Base-by-base conservation (phyloP, 441 rosid species). In the Gossypium gossypioides region DNA sequence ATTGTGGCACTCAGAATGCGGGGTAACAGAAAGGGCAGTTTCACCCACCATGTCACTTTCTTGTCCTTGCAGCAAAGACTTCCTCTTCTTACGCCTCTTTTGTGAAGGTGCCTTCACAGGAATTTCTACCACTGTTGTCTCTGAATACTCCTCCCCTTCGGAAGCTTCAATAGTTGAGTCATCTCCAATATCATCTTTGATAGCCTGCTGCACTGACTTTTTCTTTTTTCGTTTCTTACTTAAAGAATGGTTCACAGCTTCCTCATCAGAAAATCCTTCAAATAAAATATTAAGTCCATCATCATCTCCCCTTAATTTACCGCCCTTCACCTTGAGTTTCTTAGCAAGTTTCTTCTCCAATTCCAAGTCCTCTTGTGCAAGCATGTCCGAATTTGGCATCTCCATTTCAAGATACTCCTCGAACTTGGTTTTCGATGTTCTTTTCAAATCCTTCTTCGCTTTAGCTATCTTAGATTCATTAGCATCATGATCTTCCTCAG, bases 301-400 rank as follows among this genome's bases (percentile, higher is more conserved):
- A 77, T 90, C 90, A 69, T 70, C 62, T 13, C 88, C 92, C 77
- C 87, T 78, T 78, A 91, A 73, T 73, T 85, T 86, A 19, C 95
- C 91, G 40, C 72, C 81, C 72, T 94, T 94, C 67, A 86, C 87
- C 80, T 86, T 91, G 72, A 94, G 93, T 80, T 85, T 90, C 91
- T 87, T 91, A 8, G 93, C 92, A 50, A 94, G 92, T 77, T 79
- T 89, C 78, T 81, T 91, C 80, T 94, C 98, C 80, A 87, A 52
- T 76, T 74, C 80, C 80, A 84, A 48, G 86, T 94, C 98, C 70
- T 86, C 81, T 9, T 85, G 80, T 0, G 74, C 81, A 73, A 76
- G 73, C 46, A 60, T 55, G 55, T 21, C 50, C 27, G 56, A 72
- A 46, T 67, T 73, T 42, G 72, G 77, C 77, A 74, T 74, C 69